phyloP scores from a whole-genome alignment of 148 eudicot species.

The Bassia scoparia region DNA sequence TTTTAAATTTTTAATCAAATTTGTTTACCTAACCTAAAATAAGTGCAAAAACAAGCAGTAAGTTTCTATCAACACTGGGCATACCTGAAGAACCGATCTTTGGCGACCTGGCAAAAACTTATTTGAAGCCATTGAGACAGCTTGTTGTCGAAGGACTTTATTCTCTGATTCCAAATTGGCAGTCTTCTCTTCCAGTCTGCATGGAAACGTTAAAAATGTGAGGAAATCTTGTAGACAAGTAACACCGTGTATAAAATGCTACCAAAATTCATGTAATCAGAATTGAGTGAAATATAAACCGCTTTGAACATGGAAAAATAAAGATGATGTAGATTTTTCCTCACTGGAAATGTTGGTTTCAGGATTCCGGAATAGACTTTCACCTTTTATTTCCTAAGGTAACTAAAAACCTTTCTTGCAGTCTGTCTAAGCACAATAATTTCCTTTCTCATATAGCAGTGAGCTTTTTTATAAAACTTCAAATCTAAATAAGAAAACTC shows the following conservation, averaged over 20 bases:
- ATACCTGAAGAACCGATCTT: slow-evolving; percentile 89
- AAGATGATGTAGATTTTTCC: background rate
- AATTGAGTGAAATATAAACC: background rate
- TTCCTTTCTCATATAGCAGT: too few species aligned
- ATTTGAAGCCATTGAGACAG: slow-evolving; percentile 92
- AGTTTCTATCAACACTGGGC: background rate
- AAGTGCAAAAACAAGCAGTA: background rate
- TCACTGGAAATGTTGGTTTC: background rate
- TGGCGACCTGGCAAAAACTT: slow-evolving; percentile 77
- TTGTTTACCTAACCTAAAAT: background rate
- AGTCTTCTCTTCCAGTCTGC: slow-evolving; percentile 88
- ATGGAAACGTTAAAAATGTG: slow-evolving; percentile 15
- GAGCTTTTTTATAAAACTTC: too few species aligned
- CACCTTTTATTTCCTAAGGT: background rate
- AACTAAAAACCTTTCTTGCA: background rate
- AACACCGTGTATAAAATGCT: background rate
- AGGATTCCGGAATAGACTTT: background rate
- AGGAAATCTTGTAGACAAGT: slow-evolving; percentile 2
- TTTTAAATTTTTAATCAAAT: background rate
- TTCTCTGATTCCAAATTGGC: slow-evolving; percentile 87
- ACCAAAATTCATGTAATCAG: background rate
- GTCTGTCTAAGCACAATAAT: too few species aligned
- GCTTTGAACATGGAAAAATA: background rate
- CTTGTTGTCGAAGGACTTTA: slow-evolving; percentile 96
- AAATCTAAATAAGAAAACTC: too few species aligned